Percentiles rank a stretch among this genome's conserved stretches.
Evolutionary conservation across 2,329 filamentous ascomycete species (phyloP).

Genomic region (Alternaria arborescens): DNA sequence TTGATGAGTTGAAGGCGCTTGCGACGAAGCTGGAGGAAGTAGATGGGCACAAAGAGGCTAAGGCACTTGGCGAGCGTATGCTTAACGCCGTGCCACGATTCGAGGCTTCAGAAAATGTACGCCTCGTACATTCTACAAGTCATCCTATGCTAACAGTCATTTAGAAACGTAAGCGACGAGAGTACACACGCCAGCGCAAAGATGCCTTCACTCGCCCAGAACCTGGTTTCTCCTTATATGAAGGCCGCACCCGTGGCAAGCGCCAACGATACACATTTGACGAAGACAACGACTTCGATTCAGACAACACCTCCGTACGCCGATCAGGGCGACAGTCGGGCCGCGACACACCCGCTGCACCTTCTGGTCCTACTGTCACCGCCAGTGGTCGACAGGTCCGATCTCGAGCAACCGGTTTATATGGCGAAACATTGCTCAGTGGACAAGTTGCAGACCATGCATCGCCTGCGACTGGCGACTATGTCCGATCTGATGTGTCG

Average conservation of each 20-base stretch:
- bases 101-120: conserved; percentile 88
- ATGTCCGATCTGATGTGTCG: conserved; percentile 56
- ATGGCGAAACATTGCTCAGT: conserved; percentile 68
- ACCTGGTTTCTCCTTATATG: conserved; percentile 90
- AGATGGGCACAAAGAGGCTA: conserved; percentile 84
- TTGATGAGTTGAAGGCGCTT: conserved; percentile 81
- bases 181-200: conserved; percentile 87
- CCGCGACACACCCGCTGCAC: conserved; percentile 75
- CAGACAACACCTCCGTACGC: conserved; percentile 72
- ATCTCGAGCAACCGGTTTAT: conserved; percentile 68
- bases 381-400: conserved; percentile 87
- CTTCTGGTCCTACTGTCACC: conserved; percentile 71
- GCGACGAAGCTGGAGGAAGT: conserved; percentile 77
- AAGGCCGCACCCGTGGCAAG: conserved; percentile 95
- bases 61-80: conserved; percentile 80
- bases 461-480: conserved; percentile 55
- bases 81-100: conserved; percentile 83
- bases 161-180: conserved; percentile 89
- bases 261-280: conserved; percentile 96
- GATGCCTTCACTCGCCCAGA: conserved; percentile 88
- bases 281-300: conserved; percentile 82
- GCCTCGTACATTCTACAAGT: background rate
- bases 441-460: conserved; percentile 57
- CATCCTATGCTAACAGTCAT: conserved; percentile 22
- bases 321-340: conserved; percentile 73